A percentile compares a stretch with the other conserved stretches of the same genome.
Evolutionary conservation across 495 filamentous ascomycete genomes (phyloP).

Genomic region (Penicillium dipodomyicola): DNA sequence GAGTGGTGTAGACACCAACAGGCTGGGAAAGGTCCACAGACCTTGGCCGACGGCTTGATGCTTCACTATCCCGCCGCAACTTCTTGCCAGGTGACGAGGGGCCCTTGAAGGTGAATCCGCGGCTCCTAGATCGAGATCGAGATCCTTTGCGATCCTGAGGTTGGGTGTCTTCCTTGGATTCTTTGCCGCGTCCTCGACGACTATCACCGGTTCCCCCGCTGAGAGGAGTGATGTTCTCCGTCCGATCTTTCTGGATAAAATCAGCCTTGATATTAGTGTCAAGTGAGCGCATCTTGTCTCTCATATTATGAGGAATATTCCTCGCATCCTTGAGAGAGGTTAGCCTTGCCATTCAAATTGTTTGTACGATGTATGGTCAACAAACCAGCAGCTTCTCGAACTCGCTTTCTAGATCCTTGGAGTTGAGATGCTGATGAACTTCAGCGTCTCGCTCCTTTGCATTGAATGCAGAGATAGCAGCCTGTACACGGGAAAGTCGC

Average conservation of each 20-base stretch:
- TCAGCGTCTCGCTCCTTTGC: constrained; percentile 47
- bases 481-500: constrained; percentile 57
- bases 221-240: constrained; percentile 52
- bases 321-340: constrained; percentile 66
- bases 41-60: constrained; percentile 40
- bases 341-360: constrained; percentile 21
- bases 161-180: constrained; percentile 35
- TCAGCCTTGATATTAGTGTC: constrained; percentile 90
- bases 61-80: constrained; percentile 44
- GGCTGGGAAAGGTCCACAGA: constrained; percentile 43
- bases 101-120: constrained; percentile 72
- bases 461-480: constrained; percentile 63
- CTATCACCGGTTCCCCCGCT: constrained; percentile 37
- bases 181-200: constrained; percentile 44
- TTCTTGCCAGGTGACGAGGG: constrained; percentile 59
- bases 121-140: constrained; percentile 63
- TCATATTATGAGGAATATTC: constrained; percentile 90
- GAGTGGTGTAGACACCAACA: constrained; percentile 47
- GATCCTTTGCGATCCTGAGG: constrained; percentile 51
- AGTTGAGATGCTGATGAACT: constrained; percentile 40
- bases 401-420: constrained; percentile 47
- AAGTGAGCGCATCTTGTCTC: constrained; percentile 87
- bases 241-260: constrained; percentile 85
- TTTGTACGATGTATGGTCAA: background rate
- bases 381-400: constrained; percentile 52